Evolutionary conservation across 257 asterid species (phyloP).

Genomic region (Mentha longifolia): DNA sequence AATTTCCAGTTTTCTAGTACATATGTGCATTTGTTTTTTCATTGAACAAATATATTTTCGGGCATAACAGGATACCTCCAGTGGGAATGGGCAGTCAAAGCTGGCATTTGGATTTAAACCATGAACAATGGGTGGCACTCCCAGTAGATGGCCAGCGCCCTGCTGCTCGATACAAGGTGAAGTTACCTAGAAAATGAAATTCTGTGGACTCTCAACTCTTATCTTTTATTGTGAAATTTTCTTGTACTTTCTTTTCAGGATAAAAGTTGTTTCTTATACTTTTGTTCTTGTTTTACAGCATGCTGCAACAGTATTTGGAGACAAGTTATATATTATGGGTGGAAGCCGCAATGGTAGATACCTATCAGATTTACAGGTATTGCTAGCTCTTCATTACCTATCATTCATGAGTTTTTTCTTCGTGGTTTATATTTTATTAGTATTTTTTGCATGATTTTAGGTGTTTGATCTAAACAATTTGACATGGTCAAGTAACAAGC

Average conservation of each 20-base stretch:
- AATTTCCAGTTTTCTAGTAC: not conserved
- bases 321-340: slow-evolving; percentile 73
- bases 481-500: slow-evolving; percentile 81
- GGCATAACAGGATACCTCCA: slow-evolving; percentile 36
- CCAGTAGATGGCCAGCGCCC: slow-evolving; percentile 81
- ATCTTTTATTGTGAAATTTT: slow-evolving; percentile 1
- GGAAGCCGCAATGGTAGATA: slow-evolving; percentile 97
- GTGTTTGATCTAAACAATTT: slow-evolving; percentile 70
- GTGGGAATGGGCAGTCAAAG: slow-evolving; percentile 72
- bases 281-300: slow-evolving; percentile 57
- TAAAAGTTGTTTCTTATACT: slow-evolving; percentile 4
- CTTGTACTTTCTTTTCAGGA: not conserved
- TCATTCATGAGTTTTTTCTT: slow-evolving; percentile 13
- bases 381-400: slow-evolving; percentile 26
- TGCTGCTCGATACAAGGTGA: slow-evolving; percentile 92
- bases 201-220: slow-evolving; percentile 3
- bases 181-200: slow-evolving; percentile 1
- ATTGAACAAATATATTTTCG: slow-evolving; percentile 29
- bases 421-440: slow-evolving; percentile 3
- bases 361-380: slow-evolving; percentile 91
- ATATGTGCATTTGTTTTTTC: slow-evolving; percentile 11
- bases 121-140: slow-evolving; percentile 77
- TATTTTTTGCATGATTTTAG: slow-evolving; percentile 45
- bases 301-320: slow-evolving; percentile 71
- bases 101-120: slow-evolving; percentile 61